Evolutionary conservation across 768 basidiomycete genomes (phyloP), one percentile per base, ranked within the genome.

Genomic region (Boletus vermiculosoides): DNA sequence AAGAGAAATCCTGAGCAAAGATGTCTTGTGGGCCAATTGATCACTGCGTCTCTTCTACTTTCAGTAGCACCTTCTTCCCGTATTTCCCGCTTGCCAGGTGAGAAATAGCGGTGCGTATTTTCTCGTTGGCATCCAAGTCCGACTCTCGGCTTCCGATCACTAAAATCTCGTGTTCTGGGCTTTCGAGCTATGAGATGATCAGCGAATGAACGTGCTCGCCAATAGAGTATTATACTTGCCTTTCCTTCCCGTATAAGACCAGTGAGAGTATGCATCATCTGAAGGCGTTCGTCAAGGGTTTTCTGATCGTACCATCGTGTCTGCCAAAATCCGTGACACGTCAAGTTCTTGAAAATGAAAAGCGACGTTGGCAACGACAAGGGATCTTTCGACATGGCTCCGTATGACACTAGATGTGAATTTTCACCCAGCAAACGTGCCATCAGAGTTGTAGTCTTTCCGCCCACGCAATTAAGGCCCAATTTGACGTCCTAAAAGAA

Each of bases 361-460:
- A 85, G 74, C 0, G 88, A 88, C 0, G 89, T 86, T 1, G 93
- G 88, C 22, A 95, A 68, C 1, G 84, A 80, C 18, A 95, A 71
- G 0, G 92, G 90, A 51, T 87, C 79, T 67, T 88, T 92, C 1
- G 92, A 88, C 92, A 95, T 94, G 6, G 89, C 92, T 30, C 93
- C 93, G 53, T 94, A 95, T 0, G 93, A 91, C 9, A 94, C 86
- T 13, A 94, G 78, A 60, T 89, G 87, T 3, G 87, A 84, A 61
- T 87, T 75, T 42, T 77, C 72, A 25, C 86, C 87, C 0, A 95
- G 76, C 9, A 88, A 73, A 49, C 83, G 79, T 1, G 82, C 77
- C 90, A 94, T 91, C 8, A 76, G 63, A 0, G 82, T 83, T 0
- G 90, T 91, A 44, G 84, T 77, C 49, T 79, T 78, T 0, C 93